Evolutionary conservation across 495 filamentous ascomycete species (phyloP).

Genomic region (Gamarada debralockiae): DNA sequence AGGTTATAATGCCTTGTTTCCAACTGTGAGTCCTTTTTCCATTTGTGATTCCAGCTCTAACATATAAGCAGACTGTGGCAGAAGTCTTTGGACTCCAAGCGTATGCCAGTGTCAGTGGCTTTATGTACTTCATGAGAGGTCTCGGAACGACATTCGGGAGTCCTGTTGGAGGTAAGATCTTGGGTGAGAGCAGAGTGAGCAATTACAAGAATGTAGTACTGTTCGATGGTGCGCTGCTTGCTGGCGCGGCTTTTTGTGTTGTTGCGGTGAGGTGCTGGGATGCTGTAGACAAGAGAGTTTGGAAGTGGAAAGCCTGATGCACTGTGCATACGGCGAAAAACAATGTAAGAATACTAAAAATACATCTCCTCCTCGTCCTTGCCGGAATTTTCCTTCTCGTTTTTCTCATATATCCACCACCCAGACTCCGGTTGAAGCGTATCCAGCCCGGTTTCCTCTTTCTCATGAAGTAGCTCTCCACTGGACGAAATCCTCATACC

Average conservation of each 20-base stretch:
- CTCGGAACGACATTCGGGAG: constrained; percentile 51
- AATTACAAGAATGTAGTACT: constrained; percentile 24
- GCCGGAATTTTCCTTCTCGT: no score
- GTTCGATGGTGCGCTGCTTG: constrained; percentile 27
- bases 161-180: constrained; percentile 41
- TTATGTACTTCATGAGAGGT: constrained; percentile 53
- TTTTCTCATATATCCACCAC: no score
- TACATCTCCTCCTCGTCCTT: no score
- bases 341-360: background rate
- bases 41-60: background rate
- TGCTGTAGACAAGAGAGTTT: constrained; percentile 27
- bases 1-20: constrained; percentile 43
- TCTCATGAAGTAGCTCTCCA: background rate
- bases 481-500: background rate
- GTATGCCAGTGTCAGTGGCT: constrained; percentile 56
- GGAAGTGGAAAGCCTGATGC: constrained; percentile 28
- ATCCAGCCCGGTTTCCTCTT: no score
- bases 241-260: constrained; percentile 25
- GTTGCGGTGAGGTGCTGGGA: constrained; percentile 28
- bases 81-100: constrained; percentile 56
- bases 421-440: no score
- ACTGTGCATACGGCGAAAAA: background rate
- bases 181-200: constrained; percentile 27
- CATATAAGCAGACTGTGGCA: constrained; percentile 32
- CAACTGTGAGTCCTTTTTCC: constrained; percentile 24